Percentiles rank a stretch among this genome's conserved stretches.
These are phyloP conservation scores for Scenedesmus sp. DNA, from an alignment of 163 green algal species.

Conservation along the genomic window DNA sequence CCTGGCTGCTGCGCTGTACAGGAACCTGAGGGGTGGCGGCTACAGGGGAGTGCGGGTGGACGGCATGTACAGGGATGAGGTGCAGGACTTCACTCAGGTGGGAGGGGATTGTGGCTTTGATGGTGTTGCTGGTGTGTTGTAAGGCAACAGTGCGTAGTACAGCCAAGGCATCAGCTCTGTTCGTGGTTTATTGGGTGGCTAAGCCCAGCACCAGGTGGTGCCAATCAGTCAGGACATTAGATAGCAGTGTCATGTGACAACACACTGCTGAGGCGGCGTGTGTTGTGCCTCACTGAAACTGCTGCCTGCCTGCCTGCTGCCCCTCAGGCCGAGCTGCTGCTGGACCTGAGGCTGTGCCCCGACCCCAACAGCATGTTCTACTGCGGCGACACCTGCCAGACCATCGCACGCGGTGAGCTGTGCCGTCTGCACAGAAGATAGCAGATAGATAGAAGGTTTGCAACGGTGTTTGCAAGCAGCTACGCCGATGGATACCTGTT, in stretches of 20 bases:
- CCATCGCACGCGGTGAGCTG: conserved; percentile 18
- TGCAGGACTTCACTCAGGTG: conserved; percentile 80
- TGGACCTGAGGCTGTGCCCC: conserved; percentile 63
- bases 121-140: background rate
- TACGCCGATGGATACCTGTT: too few relatives aligned
- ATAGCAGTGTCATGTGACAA: too few relatives aligned
- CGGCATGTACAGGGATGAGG: conserved; percentile 80
- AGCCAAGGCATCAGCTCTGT: too few relatives aligned
- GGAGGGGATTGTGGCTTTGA: background rate
- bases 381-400: conserved; percentile 51
- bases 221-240: too few relatives aligned
- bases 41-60: conserved; percentile 76
- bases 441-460: too few relatives aligned
- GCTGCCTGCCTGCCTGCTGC: background rate
- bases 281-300: background rate
- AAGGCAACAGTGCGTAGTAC: too few relatives aligned
- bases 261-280: too few relatives aligned
- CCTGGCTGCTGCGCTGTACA: conserved; percentile 77
- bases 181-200: too few relatives aligned
- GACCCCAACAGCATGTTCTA: conserved; percentile 69
- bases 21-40: conserved; percentile 57
- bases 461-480: too few relatives aligned
- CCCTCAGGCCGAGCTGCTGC: conserved; percentile 68
- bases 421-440: too few relatives aligned
- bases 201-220: too few relatives aligned